Conservation (phyloP, 2,329 filamentous ascomycete species). For the Nemania sp. region DNA sequence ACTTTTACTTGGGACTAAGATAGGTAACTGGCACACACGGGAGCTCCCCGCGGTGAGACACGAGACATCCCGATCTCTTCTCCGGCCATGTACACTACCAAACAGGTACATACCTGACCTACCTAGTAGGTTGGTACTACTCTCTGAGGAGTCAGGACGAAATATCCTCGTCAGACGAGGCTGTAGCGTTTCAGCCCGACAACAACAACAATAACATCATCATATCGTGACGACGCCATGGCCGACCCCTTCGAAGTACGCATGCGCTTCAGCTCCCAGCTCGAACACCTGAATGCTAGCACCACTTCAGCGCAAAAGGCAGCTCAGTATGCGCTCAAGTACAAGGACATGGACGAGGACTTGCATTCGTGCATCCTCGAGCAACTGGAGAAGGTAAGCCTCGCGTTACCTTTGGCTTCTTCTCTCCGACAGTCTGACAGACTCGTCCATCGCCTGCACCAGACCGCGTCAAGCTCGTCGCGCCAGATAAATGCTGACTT, state of each 20-base stretch:
- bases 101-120: no score
- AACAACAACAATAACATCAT: neutral
- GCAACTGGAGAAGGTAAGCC: slow-evolving; percentile 77
- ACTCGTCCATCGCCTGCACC: neutral
- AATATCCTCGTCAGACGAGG: neutral
- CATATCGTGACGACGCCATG: slow-evolving; percentile 45
- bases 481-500: slow-evolving; percentile 12
- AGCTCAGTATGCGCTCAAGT: slow-evolving; percentile 91
- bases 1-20: no score
- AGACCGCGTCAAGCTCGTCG: neutral
- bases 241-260: slow-evolving; percentile 95
- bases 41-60: slow-evolving; percentile 26
- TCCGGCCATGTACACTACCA: neutral
- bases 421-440: neutral
- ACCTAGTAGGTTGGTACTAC: no score
- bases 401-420: neutral
- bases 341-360: slow-evolving; percentile 94
- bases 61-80: no score
- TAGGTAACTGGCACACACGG: neutral
- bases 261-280: slow-evolving; percentile 90
- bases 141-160: no score
- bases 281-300: slow-evolving; percentile 89
- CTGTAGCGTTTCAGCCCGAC: neutral
- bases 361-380: slow-evolving; percentile 96
- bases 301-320: slow-evolving; percentile 89